Evolutionary conservation across 257 asterid species (phyloP).

Genomic region (Nicotiana obtusifolia): DNA sequence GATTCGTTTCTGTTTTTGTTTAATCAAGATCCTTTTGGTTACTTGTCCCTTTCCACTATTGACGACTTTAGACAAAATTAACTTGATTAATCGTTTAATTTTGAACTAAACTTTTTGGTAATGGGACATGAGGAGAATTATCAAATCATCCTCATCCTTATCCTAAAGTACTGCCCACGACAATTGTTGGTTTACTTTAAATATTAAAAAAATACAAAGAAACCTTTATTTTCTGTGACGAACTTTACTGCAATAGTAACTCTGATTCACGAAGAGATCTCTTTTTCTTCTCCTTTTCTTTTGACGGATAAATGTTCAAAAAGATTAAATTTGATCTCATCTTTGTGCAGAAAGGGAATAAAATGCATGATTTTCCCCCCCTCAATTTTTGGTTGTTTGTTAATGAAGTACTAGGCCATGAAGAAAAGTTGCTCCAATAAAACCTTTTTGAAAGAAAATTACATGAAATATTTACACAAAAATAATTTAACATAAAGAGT

Average conservation of each 20-base stretch:
- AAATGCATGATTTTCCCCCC: background rate
- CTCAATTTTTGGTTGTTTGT: too few species aligned
- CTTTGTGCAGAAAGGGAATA: background rate
- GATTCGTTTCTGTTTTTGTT: background rate
- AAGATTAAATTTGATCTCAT: background rate
- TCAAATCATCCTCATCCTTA: background rate
- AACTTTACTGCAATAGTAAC: background rate
- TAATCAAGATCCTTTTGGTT: background rate
- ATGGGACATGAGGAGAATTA: background rate
- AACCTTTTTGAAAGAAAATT: background rate
- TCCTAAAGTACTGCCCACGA: background rate
- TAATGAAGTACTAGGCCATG: background rate
- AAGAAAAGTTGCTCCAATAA: background rate
- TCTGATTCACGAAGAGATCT: background rate
- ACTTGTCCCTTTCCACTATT: constrained; percentile 2
- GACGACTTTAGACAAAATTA: background rate
- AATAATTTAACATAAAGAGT: background rate
- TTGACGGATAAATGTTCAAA: background rate
- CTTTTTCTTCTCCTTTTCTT: background rate
- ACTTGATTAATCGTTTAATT: background rate
- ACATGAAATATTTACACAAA: background rate
- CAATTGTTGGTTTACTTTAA: background rate
- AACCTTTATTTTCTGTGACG: background rate
- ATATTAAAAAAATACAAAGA: background rate
- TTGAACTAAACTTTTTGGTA: background rate